Evolutionary conservation across 805 yeast species (phyloP), one percentile per base, ranked within the genome.

Genomic region (Metschnikowia continentalis): DNA sequence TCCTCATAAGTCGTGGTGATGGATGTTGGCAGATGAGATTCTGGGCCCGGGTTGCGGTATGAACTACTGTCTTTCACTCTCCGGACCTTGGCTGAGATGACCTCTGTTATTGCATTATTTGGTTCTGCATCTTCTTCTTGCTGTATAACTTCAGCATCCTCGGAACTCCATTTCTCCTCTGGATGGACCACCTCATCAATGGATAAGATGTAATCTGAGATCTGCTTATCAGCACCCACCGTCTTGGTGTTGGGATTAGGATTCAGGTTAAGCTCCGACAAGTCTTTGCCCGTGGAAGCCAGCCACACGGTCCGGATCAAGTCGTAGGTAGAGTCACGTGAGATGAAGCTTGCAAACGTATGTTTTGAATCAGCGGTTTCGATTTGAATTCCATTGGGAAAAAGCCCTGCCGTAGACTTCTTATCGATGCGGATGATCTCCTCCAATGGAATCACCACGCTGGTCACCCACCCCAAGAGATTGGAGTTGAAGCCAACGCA

Each of bases 401-500:
- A 90, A 22, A 92, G 72, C 0, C 95, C 96, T 5, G 89, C 97
- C 0, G 97, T 90, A 17, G 83, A 77, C 51, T 83, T 86, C 67
- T 89, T 88, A 61, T 92, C 97, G 58, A 90, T 80, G 30, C 78
- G 74, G 10, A 77, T 74, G 23, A 94, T 81, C 50, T 90, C 96
- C 43, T 77, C 80, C 57, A 84, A 78, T 0, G 89, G 83, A 17
- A 94, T 77, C 2, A 86, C 79, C 36, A 91, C 70, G 55, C 81
- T 87, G 8, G 97, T 89, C 10, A 90, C 87, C 96, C 97, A 91
- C 1, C 96, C 97, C 42, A 92, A 70, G 37, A 94, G 74, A 58
- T 86, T 86, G 6, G 97, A 86, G 63, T 90, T 85, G 75, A 94
- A 94, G 63, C 97, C 89, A 3, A 92, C 63, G 61, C 85, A 82